Evolutionary conservation across 768 basidiomycete genomes (phyloP), one percentile per base, ranked within the genome.

Genomic region (Leccinum longicurvipes): DNA sequence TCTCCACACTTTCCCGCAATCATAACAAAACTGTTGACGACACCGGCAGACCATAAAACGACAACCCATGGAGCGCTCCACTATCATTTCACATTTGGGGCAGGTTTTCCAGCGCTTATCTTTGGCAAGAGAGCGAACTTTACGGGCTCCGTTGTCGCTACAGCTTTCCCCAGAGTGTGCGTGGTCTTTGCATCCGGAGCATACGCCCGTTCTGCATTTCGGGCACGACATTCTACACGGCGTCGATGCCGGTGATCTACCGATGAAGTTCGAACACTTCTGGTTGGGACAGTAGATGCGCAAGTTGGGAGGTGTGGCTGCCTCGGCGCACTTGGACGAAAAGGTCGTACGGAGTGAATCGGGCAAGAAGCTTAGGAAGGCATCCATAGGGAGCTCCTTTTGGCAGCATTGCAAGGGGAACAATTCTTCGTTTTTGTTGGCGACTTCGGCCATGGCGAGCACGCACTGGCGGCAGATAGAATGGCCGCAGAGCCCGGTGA

Each of bases 11-110:
- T 7, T 9, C 2, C 65, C 69, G 21, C 68, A 69, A 1, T 0
- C 3, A 31, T 69, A 69, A 25, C 68, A 69, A 52, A 69, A 69
- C 1, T 34, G 14, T 23, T 60, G 50, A 1, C 23, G 23, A 27
- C 84, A 85, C 21, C 77, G 72, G 59, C 85, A 88, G 5, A 72
- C 73, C 75, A 87, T 86, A 53, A 84, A 81, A 64, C 74, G 73
- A 58, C 86, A 87, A 4, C 86, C 85, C 2, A 62, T 42, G 4
- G 66, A 50, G 4, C 84, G 74, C 60, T 87, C 86, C 32, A 87
- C 76, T 49, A 87, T 73, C 27, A 74, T 70, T 6, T 73, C 58
- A 63, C 86, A 87, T 12, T 72, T 74, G 1, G 85, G 85, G 61
- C 85, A 87, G 0, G 79, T 83, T 62, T 85, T 81, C 85, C 83